Conservation (phyloP, 2,329 filamentous ascomycete genomes). For the Pseudogymnoascus sp. region DNA sequence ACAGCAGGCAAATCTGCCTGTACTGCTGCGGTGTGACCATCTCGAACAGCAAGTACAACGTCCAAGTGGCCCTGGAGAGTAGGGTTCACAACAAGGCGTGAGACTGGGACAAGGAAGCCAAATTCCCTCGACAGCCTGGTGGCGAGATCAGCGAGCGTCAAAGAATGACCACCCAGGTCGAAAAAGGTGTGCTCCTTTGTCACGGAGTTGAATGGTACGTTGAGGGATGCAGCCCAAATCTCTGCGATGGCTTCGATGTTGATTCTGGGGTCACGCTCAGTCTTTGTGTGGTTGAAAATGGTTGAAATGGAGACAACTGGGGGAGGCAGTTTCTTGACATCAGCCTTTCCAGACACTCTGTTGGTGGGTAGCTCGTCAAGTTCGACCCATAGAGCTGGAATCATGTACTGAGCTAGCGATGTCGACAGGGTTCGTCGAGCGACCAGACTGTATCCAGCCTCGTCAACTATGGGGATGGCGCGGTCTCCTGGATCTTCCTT, state of each 20-base stretch:
- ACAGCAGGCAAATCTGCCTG: conserved; percentile 69
- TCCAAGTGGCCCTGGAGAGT: conserved; percentile 67
- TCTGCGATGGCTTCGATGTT: conserved; percentile 60
- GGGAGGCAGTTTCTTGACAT: conserved; percentile 63
- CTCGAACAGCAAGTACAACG: conserved; percentile 61
- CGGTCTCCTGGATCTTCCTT: conserved; percentile 51
- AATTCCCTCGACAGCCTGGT: conserved; percentile 61
- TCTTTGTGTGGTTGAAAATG: conserved; percentile 33
- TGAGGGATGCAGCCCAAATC: conserved; percentile 65
- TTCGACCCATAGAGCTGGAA: conserved; percentile 70
- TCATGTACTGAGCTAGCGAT: conserved; percentile 75
- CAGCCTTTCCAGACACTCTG: conserved; percentile 71
- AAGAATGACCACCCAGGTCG: conserved; percentile 71
- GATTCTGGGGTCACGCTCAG: conserved; percentile 54
- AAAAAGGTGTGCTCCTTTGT: conserved; percentile 71
- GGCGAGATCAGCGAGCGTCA: conserved; percentile 71
- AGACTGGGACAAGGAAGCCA: conserved; percentile 65
- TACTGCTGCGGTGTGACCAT: conserved; percentile 66
- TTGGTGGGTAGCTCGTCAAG: conserved; percentile 66
- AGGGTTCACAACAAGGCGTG: conserved; percentile 62
- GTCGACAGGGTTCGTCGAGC: conserved; percentile 58
- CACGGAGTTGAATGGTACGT: conserved; percentile 54
- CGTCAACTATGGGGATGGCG: conserved; percentile 58
- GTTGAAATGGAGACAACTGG: conserved; percentile 47
- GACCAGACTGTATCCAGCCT: conserved; percentile 62